These are phyloP conservation scores for Cercospora brassicicola DNA, from an alignment of 2,329 filamentous ascomycete genomes.

Conservation along the genomic window DNA sequence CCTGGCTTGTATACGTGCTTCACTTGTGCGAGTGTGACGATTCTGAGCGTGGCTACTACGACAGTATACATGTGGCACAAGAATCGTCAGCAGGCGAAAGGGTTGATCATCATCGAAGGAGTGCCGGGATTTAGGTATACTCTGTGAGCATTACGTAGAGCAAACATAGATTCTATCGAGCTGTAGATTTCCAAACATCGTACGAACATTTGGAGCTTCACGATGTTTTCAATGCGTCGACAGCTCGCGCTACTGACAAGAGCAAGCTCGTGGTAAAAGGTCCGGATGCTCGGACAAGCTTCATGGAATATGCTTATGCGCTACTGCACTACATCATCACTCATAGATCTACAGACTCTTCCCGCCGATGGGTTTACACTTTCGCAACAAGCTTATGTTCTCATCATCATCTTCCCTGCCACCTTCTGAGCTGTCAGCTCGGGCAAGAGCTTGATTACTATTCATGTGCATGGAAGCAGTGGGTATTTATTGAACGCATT, in stretches of 20 bases:
- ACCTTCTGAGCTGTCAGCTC: neutral
- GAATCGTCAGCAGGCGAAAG: constrained; percentile 15
- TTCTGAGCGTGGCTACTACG: constrained; percentile 12
- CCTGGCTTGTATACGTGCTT: constrained; percentile 17
- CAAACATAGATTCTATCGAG: neutral
- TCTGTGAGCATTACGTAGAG: neutral
- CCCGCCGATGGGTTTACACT: too few relatives aligned
- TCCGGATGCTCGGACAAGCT: neutral
- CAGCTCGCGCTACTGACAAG: neutral
- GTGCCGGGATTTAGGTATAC: constrained; percentile 17
- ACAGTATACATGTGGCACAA: constrained; percentile 13
- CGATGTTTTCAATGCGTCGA: neutral
- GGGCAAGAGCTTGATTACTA: neutral
- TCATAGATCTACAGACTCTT: neutral
- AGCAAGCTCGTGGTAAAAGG: neutral
- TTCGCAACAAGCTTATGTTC: neutral
- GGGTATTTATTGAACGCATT: too few relatives aligned
- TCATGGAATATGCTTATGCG: neutral
- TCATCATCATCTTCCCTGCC: neutral
- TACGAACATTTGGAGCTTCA: neutral
- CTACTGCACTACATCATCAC: neutral
- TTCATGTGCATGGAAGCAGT: neutral
- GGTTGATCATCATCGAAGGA: constrained; percentile 14
- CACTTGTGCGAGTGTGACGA: constrained; percentile 5
- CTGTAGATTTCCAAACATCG: neutral